These are phyloP conservation scores for Fusarium nygamai DNA, from an alignment of 2,329 filamentous ascomycete genomes.

Conservation along the genomic window DNA sequence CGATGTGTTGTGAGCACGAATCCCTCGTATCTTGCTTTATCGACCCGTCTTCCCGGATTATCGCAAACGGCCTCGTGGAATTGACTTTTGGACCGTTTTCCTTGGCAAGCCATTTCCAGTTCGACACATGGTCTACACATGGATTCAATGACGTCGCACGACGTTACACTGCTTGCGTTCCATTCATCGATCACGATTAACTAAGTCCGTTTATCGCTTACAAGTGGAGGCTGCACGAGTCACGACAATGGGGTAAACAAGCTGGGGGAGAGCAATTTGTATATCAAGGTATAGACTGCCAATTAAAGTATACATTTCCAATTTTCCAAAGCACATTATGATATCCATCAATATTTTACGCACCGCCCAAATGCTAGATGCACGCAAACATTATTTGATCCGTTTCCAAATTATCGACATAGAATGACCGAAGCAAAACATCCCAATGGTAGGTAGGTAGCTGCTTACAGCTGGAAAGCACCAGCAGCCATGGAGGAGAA, in stretches of 20 bases:
- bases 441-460: background rate
- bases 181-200: background rate
- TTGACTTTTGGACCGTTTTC: background rate
- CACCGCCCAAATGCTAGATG: constrained; percentile 1
- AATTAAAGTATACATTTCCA: constrained; percentile 18
- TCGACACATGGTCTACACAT: background rate
- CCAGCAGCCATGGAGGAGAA: constrained; percentile 47
- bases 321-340: constrained; percentile 22
- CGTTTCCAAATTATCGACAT: constrained; percentile 17
- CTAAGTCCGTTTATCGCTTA: background rate
- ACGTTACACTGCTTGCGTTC: background rate
- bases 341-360: constrained; percentile 14
- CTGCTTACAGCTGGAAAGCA: constrained; percentile 40
- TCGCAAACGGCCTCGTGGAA: background rate
- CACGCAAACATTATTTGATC: constrained; percentile 12
- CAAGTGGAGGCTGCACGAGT: background rate
- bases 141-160: background rate
- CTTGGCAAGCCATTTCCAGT: background rate
- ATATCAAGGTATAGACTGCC: background rate
- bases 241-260: constrained; percentile 38
- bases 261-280: background rate
- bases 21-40: background rate
- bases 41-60: background rate
- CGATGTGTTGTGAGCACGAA: background rate
- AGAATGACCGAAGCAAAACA: background rate